phyloP scores from a whole-genome alignment of 208 protist species.

The Leishmania major region DNA sequence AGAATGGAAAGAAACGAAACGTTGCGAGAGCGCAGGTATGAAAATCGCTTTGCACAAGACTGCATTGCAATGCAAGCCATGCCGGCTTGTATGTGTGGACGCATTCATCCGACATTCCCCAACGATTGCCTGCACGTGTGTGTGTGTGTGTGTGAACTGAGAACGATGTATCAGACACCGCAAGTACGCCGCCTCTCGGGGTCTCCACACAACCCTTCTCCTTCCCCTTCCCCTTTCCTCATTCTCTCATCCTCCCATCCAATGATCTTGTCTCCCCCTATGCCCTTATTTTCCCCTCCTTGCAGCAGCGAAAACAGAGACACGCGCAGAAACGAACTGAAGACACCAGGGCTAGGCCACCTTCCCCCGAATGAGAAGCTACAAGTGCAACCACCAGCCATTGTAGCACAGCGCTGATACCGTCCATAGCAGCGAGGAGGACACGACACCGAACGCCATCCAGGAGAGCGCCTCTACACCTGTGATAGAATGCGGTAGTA shows the following conservation, averaged over 20 bases:
- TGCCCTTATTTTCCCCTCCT: background rate
- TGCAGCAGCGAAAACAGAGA: background rate
- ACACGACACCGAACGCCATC: slow-evolving; percentile 60
- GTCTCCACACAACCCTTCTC: background rate
- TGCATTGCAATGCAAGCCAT: background rate
- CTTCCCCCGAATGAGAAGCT: slow-evolving; percentile 68
- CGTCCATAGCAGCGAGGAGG: slow-evolving; percentile 66
- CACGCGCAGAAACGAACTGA: background rate
- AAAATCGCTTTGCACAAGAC: background rate
- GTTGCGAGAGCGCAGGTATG: background rate
- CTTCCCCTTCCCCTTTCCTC: background rate
- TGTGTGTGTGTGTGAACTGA: background rate
- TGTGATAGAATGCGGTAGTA: slow-evolving; percentile 30
- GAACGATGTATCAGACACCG: background rate
- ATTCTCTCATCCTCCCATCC: background rate
- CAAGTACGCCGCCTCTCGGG: background rate
- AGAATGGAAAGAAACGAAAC: background rate
- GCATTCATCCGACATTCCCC: background rate
- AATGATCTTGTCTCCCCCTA: background rate
- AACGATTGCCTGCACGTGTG: background rate
- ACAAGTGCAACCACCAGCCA: slow-evolving; percentile 73
- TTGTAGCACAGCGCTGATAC: slow-evolving; percentile 65
- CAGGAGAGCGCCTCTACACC: slow-evolving; percentile 65
- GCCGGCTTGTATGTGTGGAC: background rate
- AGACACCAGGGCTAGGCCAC: slow-evolving; percentile 14